phyloP scores from a whole-genome alignment of 495 filamentous ascomycete species.

The Neurospora sp. region DNA sequence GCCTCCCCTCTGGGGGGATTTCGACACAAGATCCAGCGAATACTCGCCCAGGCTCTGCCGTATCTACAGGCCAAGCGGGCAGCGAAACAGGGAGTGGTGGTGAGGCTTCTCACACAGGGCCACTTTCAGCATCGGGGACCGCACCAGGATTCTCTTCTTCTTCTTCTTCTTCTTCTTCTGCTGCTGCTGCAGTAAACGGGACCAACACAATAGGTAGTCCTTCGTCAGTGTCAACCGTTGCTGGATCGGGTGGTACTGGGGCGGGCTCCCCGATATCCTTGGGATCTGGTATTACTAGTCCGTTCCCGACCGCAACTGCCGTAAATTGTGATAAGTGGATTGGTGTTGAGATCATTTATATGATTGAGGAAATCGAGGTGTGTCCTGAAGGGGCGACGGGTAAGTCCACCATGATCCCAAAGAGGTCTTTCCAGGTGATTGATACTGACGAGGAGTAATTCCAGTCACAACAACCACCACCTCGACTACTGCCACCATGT shows the following conservation, averaged over 20 bases:
- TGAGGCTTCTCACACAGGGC: neutral
- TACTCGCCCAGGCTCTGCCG: neutral
- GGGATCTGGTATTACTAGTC: neutral
- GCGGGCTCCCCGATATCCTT: neutral
- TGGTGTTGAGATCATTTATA: constrained; percentile 29
- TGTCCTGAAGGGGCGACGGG: constrained; percentile 22
- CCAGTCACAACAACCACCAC: constrained; percentile 17
- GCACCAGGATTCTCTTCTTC: neutral
- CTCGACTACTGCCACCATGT: constrained; percentile 17
- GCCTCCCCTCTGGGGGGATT: neutral
- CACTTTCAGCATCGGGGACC: neutral
- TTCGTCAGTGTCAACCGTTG: neutral
- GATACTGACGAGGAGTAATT: neutral
- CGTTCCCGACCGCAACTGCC: constrained; percentile 4
- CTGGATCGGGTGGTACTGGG: neutral
- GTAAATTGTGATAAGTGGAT: constrained; percentile 20
- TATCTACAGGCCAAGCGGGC: neutral
- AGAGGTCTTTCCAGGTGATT: neutral
- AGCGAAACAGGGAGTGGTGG: neutral
- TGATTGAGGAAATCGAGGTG: constrained; percentile 21
- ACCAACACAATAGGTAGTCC: neutral
- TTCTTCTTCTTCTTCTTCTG: neutral
- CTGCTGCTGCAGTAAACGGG: neutral
- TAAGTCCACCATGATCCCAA: neutral
- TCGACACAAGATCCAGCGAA: neutral